Conservation (phyloP, 306 rosid species). For the Castanea sativa region DNA sequence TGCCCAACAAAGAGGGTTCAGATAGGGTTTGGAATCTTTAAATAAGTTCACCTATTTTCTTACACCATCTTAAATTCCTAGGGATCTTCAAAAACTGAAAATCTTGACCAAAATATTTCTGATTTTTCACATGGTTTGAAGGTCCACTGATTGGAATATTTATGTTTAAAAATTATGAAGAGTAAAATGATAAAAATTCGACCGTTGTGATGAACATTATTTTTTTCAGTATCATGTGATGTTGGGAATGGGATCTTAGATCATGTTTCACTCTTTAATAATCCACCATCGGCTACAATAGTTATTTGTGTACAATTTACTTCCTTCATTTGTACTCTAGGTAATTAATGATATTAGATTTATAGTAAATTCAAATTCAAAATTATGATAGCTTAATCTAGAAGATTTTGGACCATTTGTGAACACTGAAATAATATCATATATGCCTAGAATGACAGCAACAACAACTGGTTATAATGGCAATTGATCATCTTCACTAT, state of each 20-base stretch:
- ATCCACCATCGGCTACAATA: not conserved
- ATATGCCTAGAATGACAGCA: not conserved
- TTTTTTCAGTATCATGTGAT: not conserved
- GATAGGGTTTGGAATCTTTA: constrained; percentile 2
- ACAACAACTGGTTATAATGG: constrained; percentile 13
- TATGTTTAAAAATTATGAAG: not conserved
- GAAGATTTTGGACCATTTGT: constrained; percentile 15
- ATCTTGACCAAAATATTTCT: not conserved
- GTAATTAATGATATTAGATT: constrained; percentile 10
- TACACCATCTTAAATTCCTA: not conserved
- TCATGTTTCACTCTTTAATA: not conserved
- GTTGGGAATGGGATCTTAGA: not conserved
- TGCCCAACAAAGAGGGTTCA: constrained; percentile 23
- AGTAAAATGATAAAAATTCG: not conserved
- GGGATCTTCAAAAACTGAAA: not conserved
- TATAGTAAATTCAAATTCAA: constrained; percentile 13
- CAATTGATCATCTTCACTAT: not conserved
- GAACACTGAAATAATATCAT: not conserved
- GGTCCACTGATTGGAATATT: not conserved
- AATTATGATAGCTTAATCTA: constrained; percentile 16
- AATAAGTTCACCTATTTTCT: constrained; percentile 2
- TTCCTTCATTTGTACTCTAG: constrained; percentile 40
- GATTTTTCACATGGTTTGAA: not conserved
- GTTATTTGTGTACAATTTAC: constrained; percentile 33
- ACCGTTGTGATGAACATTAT: not conserved